These are phyloP conservation scores for Hypoxylon lenormandii DNA, from an alignment of 495 filamentous ascomycete genomes.

Conservation along the genomic window DNA sequence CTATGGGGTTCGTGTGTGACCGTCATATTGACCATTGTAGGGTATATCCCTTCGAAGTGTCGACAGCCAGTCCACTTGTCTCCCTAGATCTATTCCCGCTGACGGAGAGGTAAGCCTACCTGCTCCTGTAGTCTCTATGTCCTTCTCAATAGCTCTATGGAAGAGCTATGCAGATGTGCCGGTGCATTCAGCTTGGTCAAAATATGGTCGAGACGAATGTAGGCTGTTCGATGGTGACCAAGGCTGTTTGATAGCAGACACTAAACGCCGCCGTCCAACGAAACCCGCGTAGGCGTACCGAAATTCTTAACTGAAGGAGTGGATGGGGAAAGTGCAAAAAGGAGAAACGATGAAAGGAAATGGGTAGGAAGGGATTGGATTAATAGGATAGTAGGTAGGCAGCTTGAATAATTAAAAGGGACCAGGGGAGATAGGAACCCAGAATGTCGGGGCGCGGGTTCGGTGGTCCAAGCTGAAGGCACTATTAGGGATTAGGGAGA, in stretches of 20 bases:
- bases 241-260: constrained; percentile 28
- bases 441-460: constrained; percentile 50
- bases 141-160: constrained; percentile 47
- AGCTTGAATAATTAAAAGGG: constrained; percentile 49
- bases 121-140: constrained; percentile 32
- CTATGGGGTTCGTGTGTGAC: constrained; percentile 74
- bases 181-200: constrained; percentile 47
- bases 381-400: constrained; percentile 34
- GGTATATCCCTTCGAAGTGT: not conserved
- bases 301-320: constrained; percentile 22
- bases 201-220: constrained; percentile 25
- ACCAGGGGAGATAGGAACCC: constrained; percentile 49
- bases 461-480: constrained; percentile 46
- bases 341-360: constrained; percentile 41
- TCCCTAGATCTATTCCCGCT: constrained; percentile 24
- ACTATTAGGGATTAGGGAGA: constrained; percentile 29
- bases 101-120: constrained; percentile 32
- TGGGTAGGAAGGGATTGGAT: constrained; percentile 47
- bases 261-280: constrained; percentile 5
- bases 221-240: constrained; percentile 13
- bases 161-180: constrained; percentile 46
- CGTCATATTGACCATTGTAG: constrained; percentile 68
- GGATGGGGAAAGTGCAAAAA: constrained; percentile 21
- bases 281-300: constrained; percentile 15
- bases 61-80: constrained; percentile 3